Conservation (phyloP, 495 filamentous ascomycete species). For the Daldinia bambusicola region DNA sequence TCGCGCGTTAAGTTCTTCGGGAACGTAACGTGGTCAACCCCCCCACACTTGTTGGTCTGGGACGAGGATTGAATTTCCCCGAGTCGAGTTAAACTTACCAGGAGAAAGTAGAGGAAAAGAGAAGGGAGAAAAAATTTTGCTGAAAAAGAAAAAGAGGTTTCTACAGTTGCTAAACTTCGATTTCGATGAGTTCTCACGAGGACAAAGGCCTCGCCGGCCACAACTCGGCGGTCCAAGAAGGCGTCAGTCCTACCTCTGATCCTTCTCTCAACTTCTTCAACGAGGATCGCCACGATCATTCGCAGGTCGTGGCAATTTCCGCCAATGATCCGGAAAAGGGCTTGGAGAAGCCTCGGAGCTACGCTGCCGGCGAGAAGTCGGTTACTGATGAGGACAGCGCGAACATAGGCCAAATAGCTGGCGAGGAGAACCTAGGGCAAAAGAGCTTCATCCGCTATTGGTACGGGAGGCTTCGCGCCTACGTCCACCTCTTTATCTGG, state of each 20-base stretch:
- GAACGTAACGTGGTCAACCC: constrained; percentile 31
- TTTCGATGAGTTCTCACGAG: constrained; percentile 39
- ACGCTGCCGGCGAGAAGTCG: constrained; percentile 47
- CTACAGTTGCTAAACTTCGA: constrained; percentile 1
- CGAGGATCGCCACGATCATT: constrained; percentile 64
- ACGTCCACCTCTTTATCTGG: constrained; percentile 44
- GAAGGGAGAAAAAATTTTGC: constrained; percentile 15
- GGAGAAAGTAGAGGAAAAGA: constrained; percentile 6
- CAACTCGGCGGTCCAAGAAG: constrained; percentile 33
- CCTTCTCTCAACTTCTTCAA: constrained; percentile 54
- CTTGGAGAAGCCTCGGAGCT: constrained; percentile 51
- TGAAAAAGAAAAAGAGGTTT: constrained; percentile 3
- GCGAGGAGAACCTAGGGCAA: constrained; percentile 7
- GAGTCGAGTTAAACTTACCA: constrained; percentile 19
- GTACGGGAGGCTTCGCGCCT: constrained; percentile 38
- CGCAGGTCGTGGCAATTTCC: constrained; percentile 58
- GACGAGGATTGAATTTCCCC: constrained; percentile 30
- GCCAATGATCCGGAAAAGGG: constrained; percentile 49
- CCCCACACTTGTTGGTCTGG: constrained; percentile 27
- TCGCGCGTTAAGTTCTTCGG: constrained; percentile 27
- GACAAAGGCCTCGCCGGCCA: constrained; percentile 37
- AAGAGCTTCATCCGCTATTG: constrained; percentile 8
- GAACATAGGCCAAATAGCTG: constrained; percentile 41
- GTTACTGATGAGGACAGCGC: constrained; percentile 56
- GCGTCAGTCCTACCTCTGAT: constrained; percentile 45